These are phyloP conservation scores for Aspergillus wentii DNA, from an alignment of 495 filamentous ascomycete genomes.

Conservation along the genomic window DNA sequence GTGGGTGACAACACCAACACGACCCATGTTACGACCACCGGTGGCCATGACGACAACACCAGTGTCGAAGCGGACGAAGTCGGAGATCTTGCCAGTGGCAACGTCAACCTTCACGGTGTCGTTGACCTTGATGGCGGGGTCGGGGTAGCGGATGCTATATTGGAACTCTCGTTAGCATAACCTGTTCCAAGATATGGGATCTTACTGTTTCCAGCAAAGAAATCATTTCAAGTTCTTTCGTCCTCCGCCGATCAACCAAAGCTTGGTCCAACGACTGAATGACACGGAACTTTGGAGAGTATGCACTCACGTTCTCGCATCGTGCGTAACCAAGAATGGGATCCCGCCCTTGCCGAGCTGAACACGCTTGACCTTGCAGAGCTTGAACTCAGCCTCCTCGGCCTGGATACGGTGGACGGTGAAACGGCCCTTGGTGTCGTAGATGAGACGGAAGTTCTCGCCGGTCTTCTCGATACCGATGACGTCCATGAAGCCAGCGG, in stretches of 20 bases:
- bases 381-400: constrained; percentile 98
- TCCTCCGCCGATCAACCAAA: constrained; percentile 72
- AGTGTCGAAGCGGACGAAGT: constrained; percentile 96
- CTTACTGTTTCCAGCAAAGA: constrained; percentile 34
- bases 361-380: constrained; percentile 98
- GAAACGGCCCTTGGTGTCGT: constrained; percentile 99
- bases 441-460: constrained; percentile 99
- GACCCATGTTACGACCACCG: constrained; percentile 99
- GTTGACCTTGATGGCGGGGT: constrained; percentile 97
- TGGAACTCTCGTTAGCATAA: constrained; percentile 32
- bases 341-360: constrained; percentile 99
- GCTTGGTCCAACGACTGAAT: constrained; percentile 99
- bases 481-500: constrained; percentile 98
- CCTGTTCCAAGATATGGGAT: constrained; percentile 15
- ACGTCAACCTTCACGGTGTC: constrained; percentile 99
- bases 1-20: constrained; percentile 99
- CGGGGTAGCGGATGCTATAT: constrained; percentile 93
- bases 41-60: constrained; percentile 96
- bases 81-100: constrained; percentile 89
- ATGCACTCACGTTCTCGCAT: constrained; percentile 98
- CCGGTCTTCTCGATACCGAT: constrained; percentile 99
- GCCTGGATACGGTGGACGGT: constrained; percentile 97
- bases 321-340: constrained; percentile 99
- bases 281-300: constrained; percentile 68
- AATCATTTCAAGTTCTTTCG: constrained; percentile 24